These are phyloP conservation scores for Penicillium silybi DNA, from an alignment of 495 filamentous ascomycete genomes.

Conservation along the genomic window DNA sequence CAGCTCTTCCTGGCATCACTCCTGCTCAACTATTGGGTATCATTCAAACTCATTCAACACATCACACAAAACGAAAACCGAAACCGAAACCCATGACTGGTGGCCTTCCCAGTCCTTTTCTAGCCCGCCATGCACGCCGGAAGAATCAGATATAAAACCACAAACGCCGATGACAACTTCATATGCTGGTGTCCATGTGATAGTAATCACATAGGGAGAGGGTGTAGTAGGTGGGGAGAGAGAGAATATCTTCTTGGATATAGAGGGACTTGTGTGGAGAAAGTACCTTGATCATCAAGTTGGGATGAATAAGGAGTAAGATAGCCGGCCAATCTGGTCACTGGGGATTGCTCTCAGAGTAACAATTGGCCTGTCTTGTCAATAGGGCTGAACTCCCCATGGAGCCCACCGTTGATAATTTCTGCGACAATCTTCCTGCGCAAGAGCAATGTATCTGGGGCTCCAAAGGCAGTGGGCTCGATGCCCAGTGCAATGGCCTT, in stretches of 20 bases:
- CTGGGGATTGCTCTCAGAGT: conserved; percentile 15
- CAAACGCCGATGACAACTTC: conserved; percentile 8
- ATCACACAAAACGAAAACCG: conserved; percentile 12
- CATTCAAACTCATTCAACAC: conserved; percentile 23
- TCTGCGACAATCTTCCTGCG: conserved; percentile 65
- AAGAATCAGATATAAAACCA: conserved; percentile 2
- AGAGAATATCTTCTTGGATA: background rate
- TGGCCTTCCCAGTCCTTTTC: conserved; percentile 3
- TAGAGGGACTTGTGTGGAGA: background rate
- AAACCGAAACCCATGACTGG: conserved; percentile 1
- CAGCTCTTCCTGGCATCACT: conserved; percentile 1
- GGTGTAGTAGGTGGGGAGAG: background rate
- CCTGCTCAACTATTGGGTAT: conserved; percentile 21
- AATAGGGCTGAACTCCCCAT: conserved; percentile 37
- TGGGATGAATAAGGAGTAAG: background rate
- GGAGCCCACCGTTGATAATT: conserved; percentile 63
- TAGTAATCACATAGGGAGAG: background rate
- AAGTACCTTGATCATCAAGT: background rate
- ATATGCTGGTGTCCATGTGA: background rate
- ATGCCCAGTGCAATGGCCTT: conserved; percentile 64
- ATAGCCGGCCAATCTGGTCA: background rate
- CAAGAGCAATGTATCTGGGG: conserved; percentile 54
- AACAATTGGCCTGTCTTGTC: conserved; percentile 16
- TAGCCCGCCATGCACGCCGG: conserved; percentile 19
- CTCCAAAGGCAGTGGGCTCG: conserved; percentile 55